A percentile compares a stretch with the other conserved stretches of the same genome.
phyloP scores from a whole-genome alignment of 2,329 filamentous ascomycete species.

The Stachybotrys chlorohalonatus region DNA sequence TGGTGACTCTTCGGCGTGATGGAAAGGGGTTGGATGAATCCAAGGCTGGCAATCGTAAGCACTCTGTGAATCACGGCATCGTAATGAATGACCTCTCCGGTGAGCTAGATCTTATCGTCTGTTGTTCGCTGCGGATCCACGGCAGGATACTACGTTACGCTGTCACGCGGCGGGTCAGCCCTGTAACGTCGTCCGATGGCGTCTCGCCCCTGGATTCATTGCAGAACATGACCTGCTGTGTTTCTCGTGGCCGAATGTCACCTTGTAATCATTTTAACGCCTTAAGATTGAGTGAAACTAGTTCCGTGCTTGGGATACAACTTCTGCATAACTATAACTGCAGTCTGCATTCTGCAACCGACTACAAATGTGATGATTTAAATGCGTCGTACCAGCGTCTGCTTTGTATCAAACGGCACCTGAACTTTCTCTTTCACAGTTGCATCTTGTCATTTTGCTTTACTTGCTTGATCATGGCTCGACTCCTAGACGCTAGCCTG shows the following conservation, averaged over 20 bases:
- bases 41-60: too few relatives aligned
- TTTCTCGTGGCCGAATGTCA: background rate
- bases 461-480: constrained; percentile 4
- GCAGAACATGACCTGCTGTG: background rate
- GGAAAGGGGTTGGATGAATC: too few relatives aligned
- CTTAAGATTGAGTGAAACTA: background rate
- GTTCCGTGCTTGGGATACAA: background rate
- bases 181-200: background rate
- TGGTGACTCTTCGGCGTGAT: too few relatives aligned
- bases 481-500: constrained; percentile 8
- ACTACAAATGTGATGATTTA: background rate
- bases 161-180: background rate
- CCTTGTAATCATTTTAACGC: background rate
- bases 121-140: background rate
- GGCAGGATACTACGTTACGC: background rate
- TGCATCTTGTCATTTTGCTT: background rate
- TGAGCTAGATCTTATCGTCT: too few relatives aligned
- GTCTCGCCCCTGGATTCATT: background rate
- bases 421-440: background rate
- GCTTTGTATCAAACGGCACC: background rate
- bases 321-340: background rate
- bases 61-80: too few relatives aligned
- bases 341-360: background rate
- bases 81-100: too few relatives aligned
- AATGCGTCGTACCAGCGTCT: background rate